Conservation (phyloP, 2,329 filamentous ascomycete genomes). For the Colletotrichum spaethianum region DNA sequence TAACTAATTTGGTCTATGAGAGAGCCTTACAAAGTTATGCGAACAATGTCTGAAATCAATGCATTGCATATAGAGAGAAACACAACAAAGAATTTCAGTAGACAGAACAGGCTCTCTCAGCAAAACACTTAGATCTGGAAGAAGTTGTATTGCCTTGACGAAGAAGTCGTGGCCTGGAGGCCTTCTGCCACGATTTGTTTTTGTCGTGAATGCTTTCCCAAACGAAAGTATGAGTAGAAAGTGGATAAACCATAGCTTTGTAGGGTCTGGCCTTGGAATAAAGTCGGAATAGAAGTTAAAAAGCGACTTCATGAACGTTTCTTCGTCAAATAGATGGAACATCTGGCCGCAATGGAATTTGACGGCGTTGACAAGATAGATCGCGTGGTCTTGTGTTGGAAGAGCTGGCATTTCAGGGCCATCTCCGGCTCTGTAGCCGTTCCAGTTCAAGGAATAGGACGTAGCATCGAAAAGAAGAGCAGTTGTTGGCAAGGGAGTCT, state of each 20-base stretch:
- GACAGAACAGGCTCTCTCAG: conserved; percentile 59
- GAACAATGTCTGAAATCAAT: conserved; percentile 62
- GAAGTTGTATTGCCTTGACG: conserved; percentile 57
- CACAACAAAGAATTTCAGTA: conserved; percentile 65
- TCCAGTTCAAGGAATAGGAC: conserved; percentile 67
- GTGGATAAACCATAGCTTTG: conserved; percentile 65
- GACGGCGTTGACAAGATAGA: conserved; percentile 68
- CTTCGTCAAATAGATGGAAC: conserved; percentile 69
- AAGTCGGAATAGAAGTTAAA: conserved; percentile 49
- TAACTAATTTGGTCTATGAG: neutral
- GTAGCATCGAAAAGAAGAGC: conserved; percentile 65
- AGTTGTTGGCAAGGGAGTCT: conserved; percentile 57
- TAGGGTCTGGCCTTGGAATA: conserved; percentile 33
- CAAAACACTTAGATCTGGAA: conserved; percentile 58
- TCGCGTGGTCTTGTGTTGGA: conserved; percentile 62
- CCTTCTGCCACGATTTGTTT: conserved; percentile 50
- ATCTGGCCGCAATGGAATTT: conserved; percentile 70
- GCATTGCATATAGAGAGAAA: conserved; percentile 67
- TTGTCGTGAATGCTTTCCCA: conserved; percentile 66
- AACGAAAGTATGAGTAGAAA: conserved; percentile 68
- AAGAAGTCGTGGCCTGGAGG: conserved; percentile 65
- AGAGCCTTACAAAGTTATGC: conserved; percentile 58
- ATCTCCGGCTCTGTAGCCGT: conserved; percentile 49
- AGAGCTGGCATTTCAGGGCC: conserved; percentile 37
- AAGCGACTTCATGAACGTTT: conserved; percentile 59